Percentiles rank a stretch among this genome's conserved stretches.
Evolutionary conservation across 306 rosid genomes (phyloP).

Genomic region (Cicer pinnatifidum): DNA sequence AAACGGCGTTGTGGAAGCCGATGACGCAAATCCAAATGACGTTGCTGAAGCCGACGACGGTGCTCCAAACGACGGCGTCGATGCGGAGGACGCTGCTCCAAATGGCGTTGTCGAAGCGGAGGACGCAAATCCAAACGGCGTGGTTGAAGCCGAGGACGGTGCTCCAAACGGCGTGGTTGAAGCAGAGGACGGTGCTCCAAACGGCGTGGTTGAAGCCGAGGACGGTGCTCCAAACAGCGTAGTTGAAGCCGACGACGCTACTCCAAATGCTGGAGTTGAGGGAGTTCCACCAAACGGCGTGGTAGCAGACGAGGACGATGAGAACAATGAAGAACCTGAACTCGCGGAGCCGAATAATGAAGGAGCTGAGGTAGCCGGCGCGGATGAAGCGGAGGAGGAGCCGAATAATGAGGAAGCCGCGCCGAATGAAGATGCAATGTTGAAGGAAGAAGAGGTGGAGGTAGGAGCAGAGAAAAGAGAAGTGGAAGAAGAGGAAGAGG

Average conservation of each 20-base stretch:
- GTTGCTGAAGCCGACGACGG: neutral
- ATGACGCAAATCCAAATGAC: neutral
- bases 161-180: slow-evolving; percentile 2
- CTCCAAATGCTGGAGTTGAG: slow-evolving; percentile 41
- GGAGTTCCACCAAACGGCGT: slow-evolving; percentile 33
- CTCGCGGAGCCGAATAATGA: slow-evolving; percentile 23
- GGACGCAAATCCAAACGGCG: slow-evolving; percentile 4
- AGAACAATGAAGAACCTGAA: slow-evolving; percentile 26
- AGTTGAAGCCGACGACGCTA: slow-evolving; percentile 1
- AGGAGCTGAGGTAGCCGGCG: slow-evolving; percentile 34
- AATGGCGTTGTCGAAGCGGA: slow-evolving; percentile 14
- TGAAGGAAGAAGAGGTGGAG: slow-evolving; percentile 35
- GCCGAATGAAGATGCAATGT: slow-evolving; percentile 8
- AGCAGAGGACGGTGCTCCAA: slow-evolving; percentile 32
- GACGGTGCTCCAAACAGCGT: slow-evolving; percentile 9
- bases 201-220: slow-evolving; percentile 35
- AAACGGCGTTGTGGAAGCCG: neutral
- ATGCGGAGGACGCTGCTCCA: slow-evolving; percentile 20
- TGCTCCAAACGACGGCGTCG: slow-evolving; percentile 34
- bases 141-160: slow-evolving; percentile 30
- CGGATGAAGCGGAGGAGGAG: slow-evolving; percentile 40
- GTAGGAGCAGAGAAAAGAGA: slow-evolving; percentile 21
- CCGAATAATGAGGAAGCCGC: slow-evolving; percentile 17
- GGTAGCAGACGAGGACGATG: slow-evolving; percentile 37
- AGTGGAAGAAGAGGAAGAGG: slow-evolving; percentile 41